Conservation (phyloP, 2,329 filamentous ascomycete species). For the Verticillium nubilum region DNA sequence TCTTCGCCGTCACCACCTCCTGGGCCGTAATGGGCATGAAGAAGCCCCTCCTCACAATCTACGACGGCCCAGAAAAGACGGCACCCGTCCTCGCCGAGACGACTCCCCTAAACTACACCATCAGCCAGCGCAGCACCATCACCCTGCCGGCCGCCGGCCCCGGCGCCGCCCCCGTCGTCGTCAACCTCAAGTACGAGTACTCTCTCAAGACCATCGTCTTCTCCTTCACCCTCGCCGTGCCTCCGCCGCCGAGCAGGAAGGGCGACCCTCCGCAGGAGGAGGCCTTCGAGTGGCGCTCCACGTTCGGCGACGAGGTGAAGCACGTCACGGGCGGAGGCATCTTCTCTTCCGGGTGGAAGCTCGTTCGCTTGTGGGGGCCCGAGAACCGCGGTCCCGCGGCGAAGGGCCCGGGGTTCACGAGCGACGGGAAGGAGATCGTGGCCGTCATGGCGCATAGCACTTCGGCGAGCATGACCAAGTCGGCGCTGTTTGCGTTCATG, state of each 20-base stretch:
- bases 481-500: conserved; percentile 8
- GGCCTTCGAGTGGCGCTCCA: conserved; percentile 11
- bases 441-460: conserved; percentile 9
- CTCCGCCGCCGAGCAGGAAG: background rate
- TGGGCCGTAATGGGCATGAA: conserved; percentile 3
- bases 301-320: conserved; percentile 6
- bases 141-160: background rate
- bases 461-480: conserved; percentile 7
- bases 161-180: background rate
- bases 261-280: background rate
- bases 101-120: background rate
- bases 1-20: conserved; percentile 1
- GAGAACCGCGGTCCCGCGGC: background rate
- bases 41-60: conserved; percentile 3
- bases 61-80: conserved; percentile 2
- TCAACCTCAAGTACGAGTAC: background rate
- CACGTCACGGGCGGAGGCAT: conserved; percentile 2
- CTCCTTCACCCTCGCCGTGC: background rate
- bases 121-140: conserved; percentile 1
- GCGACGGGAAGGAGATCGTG: conserved; percentile 12
- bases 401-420: conserved; percentile 4
- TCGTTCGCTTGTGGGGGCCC: conserved; percentile 6
- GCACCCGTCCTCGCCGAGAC: conserved; percentile 1
- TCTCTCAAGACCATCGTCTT: conserved; percentile 2
- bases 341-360: conserved; percentile 10